Evolutionary conservation across 2,329 filamentous ascomycete species (phyloP), one percentile per base, ranked within the genome.

Genomic region (Aureobasidium sp.): DNA sequence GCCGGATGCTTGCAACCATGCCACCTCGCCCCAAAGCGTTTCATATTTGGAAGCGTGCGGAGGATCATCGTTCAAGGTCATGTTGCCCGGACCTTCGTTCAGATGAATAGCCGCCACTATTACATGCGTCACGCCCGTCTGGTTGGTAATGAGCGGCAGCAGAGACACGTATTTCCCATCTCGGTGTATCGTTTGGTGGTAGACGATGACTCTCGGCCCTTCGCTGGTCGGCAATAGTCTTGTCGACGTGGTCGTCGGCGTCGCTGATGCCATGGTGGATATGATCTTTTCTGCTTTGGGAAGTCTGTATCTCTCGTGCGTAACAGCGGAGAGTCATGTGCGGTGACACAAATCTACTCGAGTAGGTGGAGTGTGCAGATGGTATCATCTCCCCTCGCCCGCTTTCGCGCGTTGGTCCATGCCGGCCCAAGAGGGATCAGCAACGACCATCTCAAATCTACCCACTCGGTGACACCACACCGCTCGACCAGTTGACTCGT

Each of bases 31-130:
- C 91, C 91, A 97, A 39, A 96, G 80, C 1, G 84, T 84, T 36
- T 83, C 78, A 74, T 88, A 93, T 66, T 84, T 82, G 5, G 71
- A 67, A 67, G 89, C 77, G n/a, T 82, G 76, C 0, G 90, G 90
- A 0, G 80, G 79, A 71, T 91, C 84, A 74, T 97, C 87, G 73
- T 97, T 97, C 66, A 96, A 82, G 0, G 87, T 90, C 68, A 93
- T 82, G 63, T 84, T 80, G 9, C 79, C 79, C 0, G 89, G 85
- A 6, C 82, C 79, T 39, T 78, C 78, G 73, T 94, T 92, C 68
- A 97, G 78, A 74, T 97, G 92, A 64, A 97, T 85, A 14, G 92
- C 91, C 6, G 90, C 90, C 53, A 97, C 77, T 68, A 96, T 92
- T 64, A 96, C 80, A 75, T 97, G 92, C 0, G 92, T 96, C 55